Base-by-base conservation (phyloP, 208 protist genomes). In the Leptomonas seymouri region DNA sequence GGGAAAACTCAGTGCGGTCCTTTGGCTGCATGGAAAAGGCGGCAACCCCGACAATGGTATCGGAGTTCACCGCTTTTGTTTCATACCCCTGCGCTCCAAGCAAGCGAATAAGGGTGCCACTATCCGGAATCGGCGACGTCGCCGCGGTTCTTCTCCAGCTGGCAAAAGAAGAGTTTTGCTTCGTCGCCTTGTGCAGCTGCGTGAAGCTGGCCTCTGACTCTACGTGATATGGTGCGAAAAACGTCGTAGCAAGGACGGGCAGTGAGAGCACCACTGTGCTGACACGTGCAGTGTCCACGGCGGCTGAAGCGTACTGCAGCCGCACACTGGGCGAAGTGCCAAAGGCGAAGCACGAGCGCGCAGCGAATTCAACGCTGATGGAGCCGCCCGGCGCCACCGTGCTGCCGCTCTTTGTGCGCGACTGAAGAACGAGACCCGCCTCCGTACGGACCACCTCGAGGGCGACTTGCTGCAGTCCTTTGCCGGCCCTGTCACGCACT, bases 11-110 rank as follows among this genome's bases (percentile, higher is more conserved):
- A 5, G 86, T 60, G 21, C 72, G 76, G n/a, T 85, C 86, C 59
- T 85, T 81, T 18, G 78, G 76, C 67, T 91, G 84, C 7, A 83
- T 76, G 12, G 89, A 82, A 59, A 87, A 86, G 9, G 89, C 89
- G 25, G 84, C 89, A 50, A 92, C 70, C 41, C 74, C 89, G 39
- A 82, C 65, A 44, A 82, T 58, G 2, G 59, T 53, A 18, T 71
- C 77, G 67, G 50, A 28, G 11, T 56, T 36, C 14, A 69, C 75
- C 15, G 48, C 31, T 30, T 51, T 55, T 41, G 41, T 20, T 18
- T 63, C 53, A 34, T 70, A 72, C 0, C 76, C 76, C 34, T 76
- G 76, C 50, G 5, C 20, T 45, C 58, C 76, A 16, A 76, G 44
- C 48, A 71, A 31, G 27, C 21, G 63, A 1, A 36, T 64, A 2